Evolutionary conservation across 306 rosid genomes (phyloP).

Genomic region (Gynostemma pentaphyllum): DNA sequence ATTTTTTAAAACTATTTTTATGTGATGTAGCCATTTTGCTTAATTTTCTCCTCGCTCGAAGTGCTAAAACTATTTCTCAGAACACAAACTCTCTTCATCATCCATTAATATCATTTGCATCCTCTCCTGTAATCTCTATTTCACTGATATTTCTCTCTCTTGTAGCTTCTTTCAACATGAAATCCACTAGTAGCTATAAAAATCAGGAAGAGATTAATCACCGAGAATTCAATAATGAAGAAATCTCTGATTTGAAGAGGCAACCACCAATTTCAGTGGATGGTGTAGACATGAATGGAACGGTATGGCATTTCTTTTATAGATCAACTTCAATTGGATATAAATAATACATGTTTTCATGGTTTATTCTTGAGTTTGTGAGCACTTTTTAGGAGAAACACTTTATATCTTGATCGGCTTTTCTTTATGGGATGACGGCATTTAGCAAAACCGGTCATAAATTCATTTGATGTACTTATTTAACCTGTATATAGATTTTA

Average conservation of each 20-base stretch:
- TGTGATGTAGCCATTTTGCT: neutral
- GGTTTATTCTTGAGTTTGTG: neutral
- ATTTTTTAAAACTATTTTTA: neutral
- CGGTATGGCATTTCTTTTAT: conserved; percentile 26
- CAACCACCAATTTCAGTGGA: conserved; percentile 31
- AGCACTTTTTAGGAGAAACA: neutral
- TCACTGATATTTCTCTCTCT: conserved; percentile 19
- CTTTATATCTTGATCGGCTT: neutral
- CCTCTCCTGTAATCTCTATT: neutral
- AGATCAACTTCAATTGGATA: conserved; percentile 11
- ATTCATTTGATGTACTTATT: neutral
- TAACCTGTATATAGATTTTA: neutral
- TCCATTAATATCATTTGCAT: neutral
- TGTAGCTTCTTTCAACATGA: conserved; percentile 43
- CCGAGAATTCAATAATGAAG: conserved; percentile 27
- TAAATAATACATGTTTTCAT: neutral
- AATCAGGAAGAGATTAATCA: conserved; percentile 31
- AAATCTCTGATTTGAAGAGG: conserved; percentile 25
- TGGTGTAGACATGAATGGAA: conserved; percentile 28
- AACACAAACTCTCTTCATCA: neutral
- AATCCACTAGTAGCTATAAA: conserved; percentile 24
- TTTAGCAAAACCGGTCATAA: neutral
- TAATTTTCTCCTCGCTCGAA: neutral
- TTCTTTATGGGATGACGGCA: neutral
- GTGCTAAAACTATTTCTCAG: neutral